A percentile compares a stretch with the other conserved stretches of the same genome.
Evolutionary conservation across 1,139 yeast genomes (phyloP).

Genomic region (Yamadazyma atlantica): DNA sequence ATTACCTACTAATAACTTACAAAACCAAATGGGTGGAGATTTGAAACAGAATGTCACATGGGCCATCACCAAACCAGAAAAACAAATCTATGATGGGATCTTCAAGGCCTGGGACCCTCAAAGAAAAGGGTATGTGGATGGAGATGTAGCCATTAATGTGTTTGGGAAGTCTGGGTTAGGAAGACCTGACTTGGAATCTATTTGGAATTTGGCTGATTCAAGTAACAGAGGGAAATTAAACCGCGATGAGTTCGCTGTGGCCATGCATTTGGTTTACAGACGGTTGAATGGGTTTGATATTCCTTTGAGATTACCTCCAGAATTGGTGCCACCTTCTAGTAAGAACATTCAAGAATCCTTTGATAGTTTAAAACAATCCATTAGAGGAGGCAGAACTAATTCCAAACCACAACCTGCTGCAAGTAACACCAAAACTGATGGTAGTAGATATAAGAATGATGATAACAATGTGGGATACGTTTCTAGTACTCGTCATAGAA

Average conservation of each 20-base stretch:
- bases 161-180: slow-evolving; percentile 89
- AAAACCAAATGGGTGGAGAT: slow-evolving; percentile 52
- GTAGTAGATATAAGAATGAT: slow-evolving; percentile 67
- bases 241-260: slow-evolving; percentile 77
- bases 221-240: slow-evolving; percentile 72
- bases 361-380: slow-evolving; percentile 42
- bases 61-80: slow-evolving; percentile 87
- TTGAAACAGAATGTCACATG: slow-evolving; percentile 55
- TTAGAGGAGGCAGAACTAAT: slow-evolving; percentile 32
- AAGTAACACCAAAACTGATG: slow-evolving; percentile 35
- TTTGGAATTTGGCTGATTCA: slow-evolving; percentile 82
- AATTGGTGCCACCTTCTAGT: slow-evolving; percentile 78
- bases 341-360: slow-evolving; percentile 51
- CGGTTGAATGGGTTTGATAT: slow-evolving; percentile 71
- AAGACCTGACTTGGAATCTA: slow-evolving; percentile 80
- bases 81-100: slow-evolving; percentile 80
- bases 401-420: slow-evolving; percentile 25
- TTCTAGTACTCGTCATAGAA: slow-evolving; percentile 65
- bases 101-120: slow-evolving; percentile 83
- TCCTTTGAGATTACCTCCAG: slow-evolving; percentile 72
- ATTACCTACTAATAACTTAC: slow-evolving; percentile 43
- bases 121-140: slow-evolving; percentile 69
- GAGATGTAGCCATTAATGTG: slow-evolving; percentile 79
- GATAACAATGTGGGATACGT: slow-evolving; percentile 63
- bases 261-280: slow-evolving; percentile 80